Conservation (phyloP, 2,329 filamentous ascomycete species). For the Beauveria sp. region DNA sequence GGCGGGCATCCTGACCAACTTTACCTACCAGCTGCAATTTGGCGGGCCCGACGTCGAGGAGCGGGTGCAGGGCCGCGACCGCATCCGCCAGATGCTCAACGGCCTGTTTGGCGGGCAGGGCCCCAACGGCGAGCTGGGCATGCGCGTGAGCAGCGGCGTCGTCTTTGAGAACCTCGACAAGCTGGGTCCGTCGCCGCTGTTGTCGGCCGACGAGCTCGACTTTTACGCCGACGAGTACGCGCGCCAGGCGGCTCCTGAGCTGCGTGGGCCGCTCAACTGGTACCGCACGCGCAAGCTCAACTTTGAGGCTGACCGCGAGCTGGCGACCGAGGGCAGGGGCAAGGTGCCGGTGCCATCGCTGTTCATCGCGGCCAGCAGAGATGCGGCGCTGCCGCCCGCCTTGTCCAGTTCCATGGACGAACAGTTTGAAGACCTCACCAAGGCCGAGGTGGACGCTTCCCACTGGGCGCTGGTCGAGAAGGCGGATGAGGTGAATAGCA, state of each 20-base stretch:
- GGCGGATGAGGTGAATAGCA: constrained; percentile 59
- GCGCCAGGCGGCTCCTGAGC: constrained; percentile 46
- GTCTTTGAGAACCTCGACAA: constrained; percentile 54
- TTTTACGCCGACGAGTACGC: constrained; percentile 68
- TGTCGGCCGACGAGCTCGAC: constrained; percentile 64
- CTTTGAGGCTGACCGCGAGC: constrained; percentile 54
- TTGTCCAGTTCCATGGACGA: constrained; percentile 67
- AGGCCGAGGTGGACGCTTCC: constrained; percentile 55
- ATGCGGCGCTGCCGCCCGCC: constrained; percentile 63
- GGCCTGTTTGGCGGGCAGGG: constrained; percentile 62
- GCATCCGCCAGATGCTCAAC: constrained; percentile 63
- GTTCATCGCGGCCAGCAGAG: constrained; percentile 65
- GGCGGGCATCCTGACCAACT: constrained; percentile 52
- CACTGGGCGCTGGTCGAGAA: constrained; percentile 84
- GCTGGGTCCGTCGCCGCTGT: constrained; percentile 48
- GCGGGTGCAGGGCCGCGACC: constrained; percentile 47
- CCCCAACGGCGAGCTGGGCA: constrained; percentile 46
- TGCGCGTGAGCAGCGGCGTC: constrained; percentile 55
- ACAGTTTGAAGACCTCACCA: constrained; percentile 56
- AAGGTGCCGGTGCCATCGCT: constrained; percentile 56
- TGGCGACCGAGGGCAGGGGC: constrained; percentile 28
- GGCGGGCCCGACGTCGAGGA: constrained; percentile 58
- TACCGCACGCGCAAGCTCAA: constrained; percentile 72
- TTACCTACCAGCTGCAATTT: constrained; percentile 80
- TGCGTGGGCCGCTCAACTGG: constrained; percentile 81